A percentile compares a stretch with the other conserved stretches of the same genome.
Evolutionary conservation across 345 rosid species (phyloP).

Genomic region (Atalantia buxifolia): DNA sequence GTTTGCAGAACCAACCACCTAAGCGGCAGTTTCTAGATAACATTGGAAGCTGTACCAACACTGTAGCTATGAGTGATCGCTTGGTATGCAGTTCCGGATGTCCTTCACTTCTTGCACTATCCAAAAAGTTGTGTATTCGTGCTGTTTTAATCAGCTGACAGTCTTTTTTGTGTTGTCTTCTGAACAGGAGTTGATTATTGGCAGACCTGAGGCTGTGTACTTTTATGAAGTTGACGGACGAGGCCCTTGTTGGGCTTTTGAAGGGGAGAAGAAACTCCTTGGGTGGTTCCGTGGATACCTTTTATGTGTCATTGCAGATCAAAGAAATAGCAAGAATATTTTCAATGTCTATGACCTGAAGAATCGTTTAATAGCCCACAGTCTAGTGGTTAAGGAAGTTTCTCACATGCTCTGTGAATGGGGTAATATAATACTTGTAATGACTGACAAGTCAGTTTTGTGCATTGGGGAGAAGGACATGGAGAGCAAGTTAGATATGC

Average conservation of each 20-base stretch:
- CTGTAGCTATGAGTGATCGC: slow-evolving; percentile 92
- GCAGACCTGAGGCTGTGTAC: slow-evolving; percentile 94
- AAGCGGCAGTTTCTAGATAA: slow-evolving; percentile 75
- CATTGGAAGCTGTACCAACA: slow-evolving; percentile 63
- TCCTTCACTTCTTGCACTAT: slow-evolving; percentile 2
- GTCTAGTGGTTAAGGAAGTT: slow-evolving; percentile 75
- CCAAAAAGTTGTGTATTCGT: slow-evolving; percentile 3
- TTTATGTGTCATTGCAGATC: slow-evolving; percentile 84
- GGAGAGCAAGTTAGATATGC: slow-evolving; percentile 99
- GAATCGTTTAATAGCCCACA: slow-evolving; percentile 89
- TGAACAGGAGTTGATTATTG: slow-evolving; percentile 82
- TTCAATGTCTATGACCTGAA: slow-evolving; percentile 90
- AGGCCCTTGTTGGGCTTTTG: slow-evolving; percentile 99
- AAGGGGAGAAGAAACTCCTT: slow-evolving; percentile 86
- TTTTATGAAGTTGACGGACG: slow-evolving; percentile 98
- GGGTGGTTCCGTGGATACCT: slow-evolving; percentile 99
- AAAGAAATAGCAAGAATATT: slow-evolving; percentile 63
- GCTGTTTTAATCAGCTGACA: not conserved
- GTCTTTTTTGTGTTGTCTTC: slow-evolving; percentile 9
- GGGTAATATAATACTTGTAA: slow-evolving; percentile 86
- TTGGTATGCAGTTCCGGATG: slow-evolving; percentile 42
- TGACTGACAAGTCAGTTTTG: slow-evolving; percentile 65
- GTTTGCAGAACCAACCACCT: slow-evolving; percentile 77
- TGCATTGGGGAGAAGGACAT: slow-evolving; percentile 95
- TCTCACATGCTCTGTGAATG: slow-evolving; percentile 95